These are phyloP conservation scores for Xylariomycetidae sp. DNA, from an alignment of 2,329 filamentous ascomycete genomes.

Conservation along the genomic window DNA sequence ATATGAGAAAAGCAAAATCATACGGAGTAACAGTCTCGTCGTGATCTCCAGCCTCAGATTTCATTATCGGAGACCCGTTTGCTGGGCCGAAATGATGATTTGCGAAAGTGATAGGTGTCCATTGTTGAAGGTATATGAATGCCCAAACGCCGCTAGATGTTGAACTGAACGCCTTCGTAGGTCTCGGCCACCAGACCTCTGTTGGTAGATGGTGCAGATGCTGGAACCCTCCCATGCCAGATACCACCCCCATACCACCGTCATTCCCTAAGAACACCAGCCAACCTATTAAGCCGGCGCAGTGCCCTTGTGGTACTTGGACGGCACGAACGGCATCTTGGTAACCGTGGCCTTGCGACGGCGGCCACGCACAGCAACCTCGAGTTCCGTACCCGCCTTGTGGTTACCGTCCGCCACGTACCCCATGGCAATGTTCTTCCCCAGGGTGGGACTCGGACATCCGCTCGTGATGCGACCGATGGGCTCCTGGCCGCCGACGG, in stretches of 20 bases:
- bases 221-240: too few relatives aligned
- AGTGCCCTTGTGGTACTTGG: slow-evolving; percentile 62
- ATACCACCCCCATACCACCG: not conserved
- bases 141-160: too few relatives aligned
- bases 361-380: slow-evolving; percentile 72
- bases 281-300: slow-evolving; percentile 10
- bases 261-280: not conserved
- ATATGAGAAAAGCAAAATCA: too few relatives aligned
- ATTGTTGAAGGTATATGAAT: too few relatives aligned
- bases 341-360: slow-evolving; percentile 65
- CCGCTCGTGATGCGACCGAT: slow-evolving; percentile 84
- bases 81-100: too few relatives aligned
- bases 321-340: slow-evolving; percentile 84
- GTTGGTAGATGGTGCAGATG: too few relatives aligned
- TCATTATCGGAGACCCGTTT: too few relatives aligned
- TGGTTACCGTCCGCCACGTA: slow-evolving; percentile 78
- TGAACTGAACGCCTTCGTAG: too few relatives aligned
- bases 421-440: slow-evolving; percentile 93
- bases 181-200: too few relatives aligned
- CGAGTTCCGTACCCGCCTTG: slow-evolving; percentile 76
- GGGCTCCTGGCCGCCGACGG: slow-evolving; percentile 18
- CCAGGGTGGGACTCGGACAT: slow-evolving; percentile 78
- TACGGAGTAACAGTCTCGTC: too few relatives aligned
- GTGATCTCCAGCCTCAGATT: too few relatives aligned
- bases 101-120: too few relatives aligned